These are phyloP conservation scores for Arachnomyces sp. DNA, from an alignment of 2,329 filamentous ascomycete genomes.

Conservation along the genomic window DNA sequence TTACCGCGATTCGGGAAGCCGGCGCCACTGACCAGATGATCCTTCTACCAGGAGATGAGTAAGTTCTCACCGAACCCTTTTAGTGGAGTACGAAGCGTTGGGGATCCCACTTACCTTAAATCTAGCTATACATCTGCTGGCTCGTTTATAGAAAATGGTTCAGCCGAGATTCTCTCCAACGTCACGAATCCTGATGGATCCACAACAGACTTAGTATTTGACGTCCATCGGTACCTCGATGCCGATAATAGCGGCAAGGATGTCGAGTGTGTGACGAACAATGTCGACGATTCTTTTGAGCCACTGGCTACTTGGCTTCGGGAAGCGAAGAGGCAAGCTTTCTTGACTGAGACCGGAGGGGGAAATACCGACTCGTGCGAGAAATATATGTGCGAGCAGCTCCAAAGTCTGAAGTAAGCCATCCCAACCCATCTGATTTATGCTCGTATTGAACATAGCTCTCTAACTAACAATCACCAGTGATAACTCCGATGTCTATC, in stretches of 20 bases:
- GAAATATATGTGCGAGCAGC: conserved; percentile 25
- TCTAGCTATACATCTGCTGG: conserved; percentile 48
- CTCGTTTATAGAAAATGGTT: conserved; percentile 43
- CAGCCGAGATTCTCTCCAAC: conserved; percentile 44
- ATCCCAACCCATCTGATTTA: too few relatives aligned
- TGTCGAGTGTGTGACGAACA: conserved; percentile 45
- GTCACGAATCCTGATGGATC: conserved; percentile 54
- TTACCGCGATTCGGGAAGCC: conserved; percentile 57
- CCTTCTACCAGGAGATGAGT: conserved; percentile 48
- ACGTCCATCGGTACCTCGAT: conserved; percentile 57
- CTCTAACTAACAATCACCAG: conserved; percentile 12
- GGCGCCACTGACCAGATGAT: conserved; percentile 59
- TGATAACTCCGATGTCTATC: conserved; percentile 24
- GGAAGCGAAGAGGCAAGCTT: conserved; percentile 40
- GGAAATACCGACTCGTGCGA: conserved; percentile 22
- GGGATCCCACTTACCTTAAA: conserved; percentile 24
- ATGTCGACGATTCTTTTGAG: conserved; percentile 41
- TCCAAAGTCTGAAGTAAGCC: conserved; percentile 22
- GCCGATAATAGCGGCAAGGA: conserved; percentile 50
- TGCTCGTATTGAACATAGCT: too few relatives aligned
- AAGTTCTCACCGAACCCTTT: not conserved
- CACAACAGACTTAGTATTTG: conserved; percentile 51
- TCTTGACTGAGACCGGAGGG: conserved; percentile 49
- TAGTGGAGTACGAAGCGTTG: conserved; percentile 6
- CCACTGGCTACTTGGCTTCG: conserved; percentile 43